Conservation (phyloP, 345 rosid genomes). For the Camelina sativa region DNA sequence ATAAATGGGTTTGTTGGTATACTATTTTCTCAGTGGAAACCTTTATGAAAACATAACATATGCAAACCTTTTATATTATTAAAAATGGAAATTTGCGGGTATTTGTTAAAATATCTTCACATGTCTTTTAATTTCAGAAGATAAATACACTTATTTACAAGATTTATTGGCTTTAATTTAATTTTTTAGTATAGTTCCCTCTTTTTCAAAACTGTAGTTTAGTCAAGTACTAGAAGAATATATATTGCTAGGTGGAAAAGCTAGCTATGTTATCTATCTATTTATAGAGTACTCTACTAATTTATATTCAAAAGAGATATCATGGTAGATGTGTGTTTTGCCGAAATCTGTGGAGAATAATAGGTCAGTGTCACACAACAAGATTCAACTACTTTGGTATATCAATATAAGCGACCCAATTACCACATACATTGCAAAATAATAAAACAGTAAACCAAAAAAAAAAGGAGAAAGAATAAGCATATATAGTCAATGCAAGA, state of each 20-base stretch:
- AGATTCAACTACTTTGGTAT: conserved; percentile 5
- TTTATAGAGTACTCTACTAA: neutral
- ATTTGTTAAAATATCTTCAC: neutral
- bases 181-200: neutral
- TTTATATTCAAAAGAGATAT: conserved; percentile 14
- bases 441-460: neutral
- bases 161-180: neutral
- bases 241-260: conserved; percentile 20
- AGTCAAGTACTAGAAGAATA: conserved; percentile 13
- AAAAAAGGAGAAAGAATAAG: neutral
- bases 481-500: conserved; percentile 25
- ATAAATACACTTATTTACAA: neutral
- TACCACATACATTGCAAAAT: neutral
- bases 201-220: neutral
- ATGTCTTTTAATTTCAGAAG: neutral
- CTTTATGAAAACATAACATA: conserved; percentile 13
- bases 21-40: conserved; percentile 13
- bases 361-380: conserved; percentile 19
- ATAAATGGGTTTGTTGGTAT: conserved; percentile 21
- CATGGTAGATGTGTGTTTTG: conserved; percentile 19
- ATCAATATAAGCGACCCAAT: neutral
- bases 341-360: conserved; percentile 17
- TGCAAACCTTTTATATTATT: neutral
- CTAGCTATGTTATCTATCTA: conserved; percentile 3
- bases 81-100: neutral